Evolutionary conservation across 176 grass and related monocot genomes (phyloP).

Genomic region (Stipa capillata): DNA sequence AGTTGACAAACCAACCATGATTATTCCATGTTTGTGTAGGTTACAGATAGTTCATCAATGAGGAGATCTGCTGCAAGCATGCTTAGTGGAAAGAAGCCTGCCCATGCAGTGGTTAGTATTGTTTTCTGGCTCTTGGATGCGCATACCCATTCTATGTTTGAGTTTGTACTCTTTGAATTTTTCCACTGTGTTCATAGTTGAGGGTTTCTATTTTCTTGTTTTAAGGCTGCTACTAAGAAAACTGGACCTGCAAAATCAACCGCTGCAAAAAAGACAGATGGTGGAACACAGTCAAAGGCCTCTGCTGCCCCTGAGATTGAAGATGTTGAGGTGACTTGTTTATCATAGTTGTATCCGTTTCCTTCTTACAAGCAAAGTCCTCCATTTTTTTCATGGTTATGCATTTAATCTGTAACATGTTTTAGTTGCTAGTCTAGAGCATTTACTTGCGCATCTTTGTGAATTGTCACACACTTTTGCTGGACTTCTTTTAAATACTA

Average conservation of each 20-base stretch:
- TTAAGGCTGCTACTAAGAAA: constrained; percentile 69
- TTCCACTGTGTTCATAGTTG: neutral
- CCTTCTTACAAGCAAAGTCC: neutral
- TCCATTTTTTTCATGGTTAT: neutral
- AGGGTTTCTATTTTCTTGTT: neutral
- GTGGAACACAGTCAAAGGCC: constrained; percentile 51
- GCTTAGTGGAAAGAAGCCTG: constrained; percentile 88
- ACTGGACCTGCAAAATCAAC: constrained; percentile 50
- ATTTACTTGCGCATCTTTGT: neutral
- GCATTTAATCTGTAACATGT: neutral
- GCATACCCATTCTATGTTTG: neutral
- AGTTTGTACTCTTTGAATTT: constrained; percentile 11
- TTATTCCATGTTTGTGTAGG: constrained; percentile 34
- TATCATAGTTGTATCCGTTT: constrained; percentile 1
- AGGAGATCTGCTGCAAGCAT: constrained; percentile 98
- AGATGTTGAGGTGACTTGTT: constrained; percentile 84
- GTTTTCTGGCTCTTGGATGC: constrained; percentile 18
- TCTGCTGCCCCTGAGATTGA: constrained; percentile 55
- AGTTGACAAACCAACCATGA: neutral
- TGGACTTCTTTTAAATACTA: neutral
- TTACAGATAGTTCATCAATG: constrained; percentile 51
- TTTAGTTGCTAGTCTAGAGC: neutral
- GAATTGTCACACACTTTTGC: neutral
- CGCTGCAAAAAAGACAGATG: constrained; percentile 64
- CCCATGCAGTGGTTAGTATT: constrained; percentile 45